These are phyloP conservation scores for Penicillium atrosanguineum DNA, from an alignment of 495 filamentous ascomycete genomes.

Conservation along the genomic window DNA sequence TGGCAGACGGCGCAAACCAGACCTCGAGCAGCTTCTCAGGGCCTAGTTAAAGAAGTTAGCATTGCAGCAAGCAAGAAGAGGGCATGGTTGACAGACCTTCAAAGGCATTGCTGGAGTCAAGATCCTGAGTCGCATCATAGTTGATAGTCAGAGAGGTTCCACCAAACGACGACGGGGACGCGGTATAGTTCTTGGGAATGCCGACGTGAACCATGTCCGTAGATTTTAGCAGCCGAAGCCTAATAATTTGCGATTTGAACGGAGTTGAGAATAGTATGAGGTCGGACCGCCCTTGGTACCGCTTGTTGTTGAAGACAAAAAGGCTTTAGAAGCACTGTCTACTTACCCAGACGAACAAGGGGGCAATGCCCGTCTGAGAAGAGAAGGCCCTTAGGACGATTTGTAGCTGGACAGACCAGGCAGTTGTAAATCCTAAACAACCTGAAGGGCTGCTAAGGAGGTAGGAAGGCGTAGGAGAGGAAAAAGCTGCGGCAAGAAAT, in stretches of 20 bases:
- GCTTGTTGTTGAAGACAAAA: slow-evolving; percentile 29
- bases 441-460: slow-evolving; percentile 73
- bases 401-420: slow-evolving; percentile 61
- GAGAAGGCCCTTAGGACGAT: slow-evolving; percentile 80
- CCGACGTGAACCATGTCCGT: slow-evolving; percentile 79
- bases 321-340: slow-evolving; percentile 60
- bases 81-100: slow-evolving; percentile 60
- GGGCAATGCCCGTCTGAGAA: slow-evolving; percentile 82
- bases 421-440: slow-evolving; percentile 41
- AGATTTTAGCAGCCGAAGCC: slow-evolving; percentile 24
- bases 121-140: slow-evolving; percentile 87
- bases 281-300: slow-evolving; percentile 26
- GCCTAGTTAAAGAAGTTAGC: slow-evolving; percentile 46
- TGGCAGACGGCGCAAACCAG: slow-evolving; percentile 87
- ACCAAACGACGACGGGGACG: slow-evolving; percentile 71
- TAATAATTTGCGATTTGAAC: slow-evolving; percentile 14
- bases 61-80: neutral
- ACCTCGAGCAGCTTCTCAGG: slow-evolving; percentile 98
- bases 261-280: slow-evolving; percentile 22
- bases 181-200: slow-evolving; percentile 75
- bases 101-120: slow-evolving; percentile 95
- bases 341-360: slow-evolving; percentile 83
- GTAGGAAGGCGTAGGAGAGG: slow-evolving; percentile 71
- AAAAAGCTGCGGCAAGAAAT: slow-evolving; percentile 86
- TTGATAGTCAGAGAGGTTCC: slow-evolving; percentile 93